Evolutionary conservation across 805 yeast genomes (phyloP).

Genomic region (Pichia nanzhaoensis): DNA sequence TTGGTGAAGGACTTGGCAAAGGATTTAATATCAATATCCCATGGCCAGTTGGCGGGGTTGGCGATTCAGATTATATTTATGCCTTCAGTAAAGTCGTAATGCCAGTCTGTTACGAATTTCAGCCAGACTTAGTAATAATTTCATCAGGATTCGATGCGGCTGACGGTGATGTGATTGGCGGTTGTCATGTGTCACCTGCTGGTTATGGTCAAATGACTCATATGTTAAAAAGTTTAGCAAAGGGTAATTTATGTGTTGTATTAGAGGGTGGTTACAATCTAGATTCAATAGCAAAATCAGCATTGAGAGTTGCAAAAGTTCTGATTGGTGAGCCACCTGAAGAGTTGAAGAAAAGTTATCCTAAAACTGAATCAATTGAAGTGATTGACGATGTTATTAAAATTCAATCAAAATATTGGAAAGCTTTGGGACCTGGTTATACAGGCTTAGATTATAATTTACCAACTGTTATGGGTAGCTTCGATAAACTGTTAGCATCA

Average conservation of each 20-base stretch:
- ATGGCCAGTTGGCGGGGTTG: slow-evolving; percentile 88
- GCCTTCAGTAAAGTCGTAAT: slow-evolving; percentile 81
- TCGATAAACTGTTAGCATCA: slow-evolving; percentile 33
- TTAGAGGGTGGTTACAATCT: slow-evolving; percentile 96
- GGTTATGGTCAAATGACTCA: slow-evolving; percentile 97
- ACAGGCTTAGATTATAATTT: slow-evolving; percentile 29
- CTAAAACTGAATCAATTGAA: slow-evolving; percentile 70
- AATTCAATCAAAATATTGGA: slow-evolving; percentile 83
- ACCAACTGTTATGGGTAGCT: slow-evolving; percentile 27
- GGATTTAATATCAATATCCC: slow-evolving; percentile 90
- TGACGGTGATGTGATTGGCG: slow-evolving; percentile 95
- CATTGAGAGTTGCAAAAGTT: slow-evolving; percentile 85
- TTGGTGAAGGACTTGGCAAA: slow-evolving; percentile 80
- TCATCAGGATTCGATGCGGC: slow-evolving; percentile 99
- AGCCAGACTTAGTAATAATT: slow-evolving; percentile 87
- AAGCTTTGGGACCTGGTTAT: slow-evolving; percentile 66
- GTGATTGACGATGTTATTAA: slow-evolving; percentile 75
- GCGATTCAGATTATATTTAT: slow-evolving; percentile 91
- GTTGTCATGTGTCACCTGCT: slow-evolving; percentile 90
- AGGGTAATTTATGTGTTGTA: slow-evolving; percentile 82
- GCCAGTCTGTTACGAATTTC: slow-evolving; percentile 84
- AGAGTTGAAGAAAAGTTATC: slow-evolving; percentile 54
- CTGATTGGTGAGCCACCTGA: slow-evolving; percentile 95
- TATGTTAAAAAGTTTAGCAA: slow-evolving; percentile 77
- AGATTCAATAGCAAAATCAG: slow-evolving; percentile 85